These are phyloP conservation scores for Filobasidium wieringae DNA, from an alignment of 768 basidiomycete species.

Conservation along the genomic window DNA sequence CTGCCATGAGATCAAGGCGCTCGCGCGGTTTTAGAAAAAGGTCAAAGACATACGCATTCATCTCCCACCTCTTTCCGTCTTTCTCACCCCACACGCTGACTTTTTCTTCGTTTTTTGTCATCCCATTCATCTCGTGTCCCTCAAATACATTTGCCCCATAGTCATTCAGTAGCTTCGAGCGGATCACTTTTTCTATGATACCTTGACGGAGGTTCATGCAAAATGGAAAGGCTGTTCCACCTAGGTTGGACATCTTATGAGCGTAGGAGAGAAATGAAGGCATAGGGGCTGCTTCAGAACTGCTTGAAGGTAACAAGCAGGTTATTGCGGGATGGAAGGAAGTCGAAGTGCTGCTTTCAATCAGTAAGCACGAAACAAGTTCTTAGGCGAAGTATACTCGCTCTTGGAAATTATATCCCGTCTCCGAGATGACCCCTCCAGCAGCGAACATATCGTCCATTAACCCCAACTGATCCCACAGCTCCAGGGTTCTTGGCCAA, in stretches of 20 bases:
- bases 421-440: slow-evolving; percentile 4
- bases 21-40: too few relatives aligned
- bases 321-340: too few relatives aligned
- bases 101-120: neutral
- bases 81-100: neutral
- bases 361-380: neutral
- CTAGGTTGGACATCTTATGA: slow-evolving; percentile 12
- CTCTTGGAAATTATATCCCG: slow-evolving; percentile 13
- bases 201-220: slow-evolving; percentile 17
- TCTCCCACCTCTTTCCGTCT: neutral
- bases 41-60: too few relatives aligned
- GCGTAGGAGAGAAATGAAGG: neutral
- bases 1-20: too few relatives aligned
- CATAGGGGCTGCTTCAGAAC: too few relatives aligned
- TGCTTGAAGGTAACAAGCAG: too few relatives aligned
- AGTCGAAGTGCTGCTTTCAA: too few relatives aligned
- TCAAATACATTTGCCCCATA: neutral
- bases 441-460: slow-evolving; percentile 10
- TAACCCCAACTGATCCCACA: slow-evolving; percentile 15
- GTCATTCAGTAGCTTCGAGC: neutral
- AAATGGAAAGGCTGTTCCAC: slow-evolving; percentile 15
- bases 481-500: slow-evolving; percentile 17
- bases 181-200: slow-evolving; percentile 5
- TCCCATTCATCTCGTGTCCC: neutral
- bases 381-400: neutral